These are phyloP conservation scores for Saururus chinensis DNA, from an alignment of 164 flowering plant genomes.

Conservation along the genomic window DNA sequence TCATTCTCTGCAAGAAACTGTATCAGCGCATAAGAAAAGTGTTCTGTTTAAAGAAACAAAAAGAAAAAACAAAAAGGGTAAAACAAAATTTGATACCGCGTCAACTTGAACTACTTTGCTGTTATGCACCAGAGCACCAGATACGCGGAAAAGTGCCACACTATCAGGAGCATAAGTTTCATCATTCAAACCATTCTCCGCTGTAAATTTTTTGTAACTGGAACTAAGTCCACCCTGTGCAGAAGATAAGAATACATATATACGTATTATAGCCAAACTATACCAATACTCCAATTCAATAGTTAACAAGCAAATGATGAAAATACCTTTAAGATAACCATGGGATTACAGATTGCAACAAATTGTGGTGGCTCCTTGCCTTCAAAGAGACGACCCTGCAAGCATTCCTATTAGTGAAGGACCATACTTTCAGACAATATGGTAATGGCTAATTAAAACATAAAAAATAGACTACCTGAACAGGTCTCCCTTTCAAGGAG, in stretches of 20 bases:
- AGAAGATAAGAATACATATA: conserved; percentile 3
- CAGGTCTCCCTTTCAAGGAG: conserved; percentile 93
- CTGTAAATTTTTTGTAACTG: conserved; percentile 66
- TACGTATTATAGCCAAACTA: not conserved
- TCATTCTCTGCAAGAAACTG: not conserved
- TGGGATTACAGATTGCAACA: conserved; percentile 86
- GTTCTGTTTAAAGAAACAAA: not conserved
- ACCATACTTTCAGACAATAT: not conserved
- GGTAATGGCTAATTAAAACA: not conserved
- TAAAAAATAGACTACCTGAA: conserved; percentile 50
- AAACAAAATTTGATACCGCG: conserved; percentile 32
- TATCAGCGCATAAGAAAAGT: too few species aligned
- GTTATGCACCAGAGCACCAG: conserved; percentile 78
- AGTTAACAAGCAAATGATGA: conserved; percentile 14
- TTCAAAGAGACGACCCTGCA: conserved; percentile 80
- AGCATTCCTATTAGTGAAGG: not conserved
- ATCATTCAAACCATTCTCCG: conserved; percentile 72
- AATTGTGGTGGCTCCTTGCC: conserved; percentile 98
- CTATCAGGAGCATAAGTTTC: conserved; percentile 69
- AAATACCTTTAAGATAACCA: conserved; percentile 85
- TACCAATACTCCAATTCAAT: too few species aligned
- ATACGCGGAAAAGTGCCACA: conserved; percentile 73
- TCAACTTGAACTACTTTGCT: conserved; percentile 89
- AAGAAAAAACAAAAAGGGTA: conserved; percentile 6
- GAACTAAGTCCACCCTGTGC: conserved; percentile 91